A percentile compares a stretch with the other conserved stretches of the same genome.
Evolutionary conservation across 2,329 filamentous ascomycete species (phyloP).

Genomic region (Orbilia oligospora): DNA sequence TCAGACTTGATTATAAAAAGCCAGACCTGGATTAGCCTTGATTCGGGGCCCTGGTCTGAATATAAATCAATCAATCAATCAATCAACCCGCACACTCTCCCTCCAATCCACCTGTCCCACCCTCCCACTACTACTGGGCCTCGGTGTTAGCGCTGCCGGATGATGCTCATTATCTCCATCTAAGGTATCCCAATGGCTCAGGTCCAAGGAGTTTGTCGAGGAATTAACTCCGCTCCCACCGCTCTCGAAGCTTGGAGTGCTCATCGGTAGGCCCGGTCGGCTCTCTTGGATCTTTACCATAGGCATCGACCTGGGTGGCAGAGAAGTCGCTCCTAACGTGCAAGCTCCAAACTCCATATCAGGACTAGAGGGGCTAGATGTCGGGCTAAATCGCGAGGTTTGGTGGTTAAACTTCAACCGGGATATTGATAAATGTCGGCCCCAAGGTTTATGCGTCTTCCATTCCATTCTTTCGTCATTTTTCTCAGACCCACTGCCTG

Average conservation of each 20-base stretch:
- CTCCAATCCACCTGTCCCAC: constrained; percentile 27
- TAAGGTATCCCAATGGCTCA: constrained; percentile 50
- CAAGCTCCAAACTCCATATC: constrained; percentile 1
- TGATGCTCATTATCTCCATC: constrained; percentile 34
- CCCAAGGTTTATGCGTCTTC: not conserved
- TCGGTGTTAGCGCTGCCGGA: constrained; percentile 28
- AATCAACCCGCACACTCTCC: constrained; percentile 36
- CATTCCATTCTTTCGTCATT: constrained; percentile 1
- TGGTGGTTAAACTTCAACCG: constrained; percentile 42
- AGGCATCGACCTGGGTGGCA: constrained; percentile 14
- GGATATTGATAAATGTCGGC: constrained; percentile 5
- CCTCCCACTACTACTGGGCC: constrained; percentile 35
- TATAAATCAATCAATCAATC: not conserved
- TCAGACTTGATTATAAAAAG: too few species aligned
- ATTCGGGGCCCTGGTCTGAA: too few species aligned
- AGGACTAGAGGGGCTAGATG: constrained; percentile 37
- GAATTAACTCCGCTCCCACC: constrained; percentile 33
- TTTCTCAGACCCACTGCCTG: not conserved
- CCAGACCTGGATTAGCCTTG: too few species aligned
- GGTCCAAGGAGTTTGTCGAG: constrained; percentile 41
- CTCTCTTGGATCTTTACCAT: constrained; percentile 1
- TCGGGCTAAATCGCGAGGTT: constrained; percentile 33
- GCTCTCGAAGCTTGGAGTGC: constrained; percentile 31
- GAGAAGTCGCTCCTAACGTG: not conserved
- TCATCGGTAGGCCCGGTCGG: constrained; percentile 2